These are phyloP conservation scores for Peronospora destructor DNA, from an alignment of 352 stramenopile species.

Conservation along the genomic window DNA sequence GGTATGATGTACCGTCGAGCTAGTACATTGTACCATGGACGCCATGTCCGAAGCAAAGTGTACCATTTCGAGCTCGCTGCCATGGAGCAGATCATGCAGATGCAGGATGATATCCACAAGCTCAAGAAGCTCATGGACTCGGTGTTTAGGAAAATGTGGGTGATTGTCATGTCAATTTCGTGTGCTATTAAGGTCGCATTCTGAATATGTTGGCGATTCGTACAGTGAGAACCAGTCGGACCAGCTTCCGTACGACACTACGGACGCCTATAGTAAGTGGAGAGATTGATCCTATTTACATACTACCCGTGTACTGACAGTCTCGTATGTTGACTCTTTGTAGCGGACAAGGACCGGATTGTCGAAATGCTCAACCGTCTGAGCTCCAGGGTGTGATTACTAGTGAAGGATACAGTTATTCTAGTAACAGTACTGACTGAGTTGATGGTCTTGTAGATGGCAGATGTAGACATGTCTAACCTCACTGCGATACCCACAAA, in stretches of 20 bases:
- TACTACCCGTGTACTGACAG: background rate
- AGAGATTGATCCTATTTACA: background rate
- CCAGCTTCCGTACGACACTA: constrained; percentile 55
- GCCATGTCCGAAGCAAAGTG: background rate
- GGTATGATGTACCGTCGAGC: background rate
- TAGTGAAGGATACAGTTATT: background rate
- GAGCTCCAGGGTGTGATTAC: constrained; percentile 53
- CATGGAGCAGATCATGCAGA: constrained; percentile 88
- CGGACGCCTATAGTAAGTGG: constrained; percentile 64
- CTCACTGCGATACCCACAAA: constrained; percentile 72
- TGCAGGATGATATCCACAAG: constrained; percentile 89
- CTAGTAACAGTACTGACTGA: background rate
- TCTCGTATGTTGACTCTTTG: background rate
- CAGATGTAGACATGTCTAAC: constrained; percentile 83
- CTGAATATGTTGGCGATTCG: background rate
- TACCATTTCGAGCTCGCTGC: background rate
- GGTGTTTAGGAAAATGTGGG: constrained; percentile 82
- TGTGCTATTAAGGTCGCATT: background rate
- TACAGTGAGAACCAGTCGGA: constrained; percentile 51
- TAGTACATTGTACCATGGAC: background rate
- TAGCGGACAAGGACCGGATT: constrained; percentile 82
- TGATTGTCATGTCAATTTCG: background rate
- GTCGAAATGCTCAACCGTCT: constrained; percentile 85
- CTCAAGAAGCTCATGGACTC: constrained; percentile 88
- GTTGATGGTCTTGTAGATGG: constrained; percentile 44